These are phyloP conservation scores for Kluyveromyces starmeri DNA, from an alignment of 805 yeast species.

Conservation along the genomic window DNA sequence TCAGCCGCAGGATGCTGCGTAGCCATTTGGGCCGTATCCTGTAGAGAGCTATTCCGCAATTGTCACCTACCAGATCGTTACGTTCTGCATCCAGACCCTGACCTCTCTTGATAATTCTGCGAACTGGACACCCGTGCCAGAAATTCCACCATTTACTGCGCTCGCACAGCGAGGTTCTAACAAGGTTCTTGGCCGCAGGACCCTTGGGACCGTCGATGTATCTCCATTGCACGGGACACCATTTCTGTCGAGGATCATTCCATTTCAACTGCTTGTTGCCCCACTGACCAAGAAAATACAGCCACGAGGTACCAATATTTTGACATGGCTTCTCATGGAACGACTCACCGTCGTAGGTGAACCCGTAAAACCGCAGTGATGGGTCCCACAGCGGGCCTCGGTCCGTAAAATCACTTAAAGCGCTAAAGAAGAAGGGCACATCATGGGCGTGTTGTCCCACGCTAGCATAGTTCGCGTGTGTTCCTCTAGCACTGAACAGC, in stretches of 20 bases:
- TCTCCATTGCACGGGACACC: conserved; percentile 84
- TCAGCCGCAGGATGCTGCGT: conserved; percentile 36
- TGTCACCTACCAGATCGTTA: conserved; percentile 55
- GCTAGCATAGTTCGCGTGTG: conserved; percentile 95
- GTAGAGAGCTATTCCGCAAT: conserved; percentile 61
- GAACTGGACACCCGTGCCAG: conserved; percentile 71
- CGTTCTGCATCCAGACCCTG: conserved; percentile 66
- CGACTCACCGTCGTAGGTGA: conserved; percentile 59
- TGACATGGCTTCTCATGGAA: conserved; percentile 15
- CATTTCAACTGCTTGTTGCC: conserved; percentile 68
- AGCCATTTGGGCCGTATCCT: conserved; percentile 45
- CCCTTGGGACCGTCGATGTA: conserved; percentile 93
- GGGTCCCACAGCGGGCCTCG: conserved; percentile 97
- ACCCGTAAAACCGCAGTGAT: conserved; percentile 66
- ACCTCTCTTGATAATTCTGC: conserved; percentile 69
- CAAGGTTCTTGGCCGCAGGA: conserved; percentile 70
- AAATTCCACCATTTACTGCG: conserved; percentile 89
- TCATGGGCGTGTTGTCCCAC: conserved; percentile 96
- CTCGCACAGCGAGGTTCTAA: conserved; percentile 68
- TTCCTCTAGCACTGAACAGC: conserved; percentile 86
- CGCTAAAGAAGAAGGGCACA: conserved; percentile 68
- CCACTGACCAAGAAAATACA: conserved; percentile 78
- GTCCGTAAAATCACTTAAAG: conserved; percentile 87
- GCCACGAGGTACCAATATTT: conserved; percentile 55
- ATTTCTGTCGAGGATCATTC: conserved; percentile 69